Conservation (phyloP, 805 yeast species). For the Saturnispora mendoncae region DNA sequence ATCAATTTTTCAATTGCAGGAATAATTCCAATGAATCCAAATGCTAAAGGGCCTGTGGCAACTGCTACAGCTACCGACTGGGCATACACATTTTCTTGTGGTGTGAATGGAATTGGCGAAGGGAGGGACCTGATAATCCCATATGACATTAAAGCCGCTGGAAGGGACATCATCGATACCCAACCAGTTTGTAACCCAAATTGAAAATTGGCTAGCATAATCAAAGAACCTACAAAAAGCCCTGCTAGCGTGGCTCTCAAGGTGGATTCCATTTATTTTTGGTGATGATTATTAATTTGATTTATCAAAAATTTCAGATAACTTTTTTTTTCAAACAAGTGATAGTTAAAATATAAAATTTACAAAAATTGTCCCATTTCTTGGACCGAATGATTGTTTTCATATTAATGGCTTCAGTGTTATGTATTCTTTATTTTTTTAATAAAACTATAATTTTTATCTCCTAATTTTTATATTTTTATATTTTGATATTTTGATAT, state of each 20-base stretch:
- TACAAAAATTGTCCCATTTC: no score
- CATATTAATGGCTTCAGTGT: no score
- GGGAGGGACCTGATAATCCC: constrained; percentile 63
- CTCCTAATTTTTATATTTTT: no score
- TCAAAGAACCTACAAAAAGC: constrained; percentile 74
- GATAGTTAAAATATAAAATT: no score
- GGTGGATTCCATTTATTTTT: constrained; percentile 43
- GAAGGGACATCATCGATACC: constrained; percentile 98
- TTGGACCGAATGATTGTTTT: no score
- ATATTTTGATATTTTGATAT: no score
- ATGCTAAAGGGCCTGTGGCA: constrained; percentile 95
- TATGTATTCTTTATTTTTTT: no score
- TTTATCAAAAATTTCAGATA: not conserved
- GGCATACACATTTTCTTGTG: constrained; percentile 88
- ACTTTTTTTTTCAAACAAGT: not conserved
- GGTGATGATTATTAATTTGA: not conserved
- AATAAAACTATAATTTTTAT: no score
- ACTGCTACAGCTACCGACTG: constrained; percentile 94
- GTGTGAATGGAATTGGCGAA: constrained; percentile 46
- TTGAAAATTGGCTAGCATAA: constrained; percentile 84
- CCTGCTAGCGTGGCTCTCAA: constrained; percentile 69
- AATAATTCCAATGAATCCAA: constrained; percentile 88
- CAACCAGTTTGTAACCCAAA: constrained; percentile 97
- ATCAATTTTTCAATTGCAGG: constrained; percentile 92
- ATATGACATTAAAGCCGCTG: constrained; percentile 83